Percentiles rank a stretch among this genome's conserved stretches.
These are phyloP conservation scores for Lepidium sativum DNA, from an alignment of 345 rosid species.

Conservation along the genomic window DNA sequence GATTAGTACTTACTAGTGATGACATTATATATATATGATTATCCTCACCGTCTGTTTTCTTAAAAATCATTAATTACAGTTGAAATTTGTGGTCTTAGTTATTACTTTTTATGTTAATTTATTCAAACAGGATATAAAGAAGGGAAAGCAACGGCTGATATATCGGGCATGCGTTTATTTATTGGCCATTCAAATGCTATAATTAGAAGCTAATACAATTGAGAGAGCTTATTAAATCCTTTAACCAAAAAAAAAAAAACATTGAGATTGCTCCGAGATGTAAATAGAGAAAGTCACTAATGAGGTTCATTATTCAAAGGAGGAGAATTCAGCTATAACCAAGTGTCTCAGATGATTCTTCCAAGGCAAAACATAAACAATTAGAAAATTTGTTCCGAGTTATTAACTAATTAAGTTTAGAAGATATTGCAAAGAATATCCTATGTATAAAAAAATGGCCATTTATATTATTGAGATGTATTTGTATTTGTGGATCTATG, in stretches of 20 bases:
- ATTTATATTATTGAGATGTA: neutral
- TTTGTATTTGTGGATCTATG: neutral
- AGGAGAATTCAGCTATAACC: constrained; percentile 16
- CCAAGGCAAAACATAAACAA: neutral
- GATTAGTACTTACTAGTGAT: constrained; percentile 10
- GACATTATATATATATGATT: constrained; percentile 16
- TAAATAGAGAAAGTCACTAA: constrained; percentile 32
- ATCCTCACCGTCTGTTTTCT: neutral
- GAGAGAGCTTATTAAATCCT: neutral
- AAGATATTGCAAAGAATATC: constrained; percentile 6
- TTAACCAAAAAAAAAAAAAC: too few species aligned
- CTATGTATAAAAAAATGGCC: neutral
- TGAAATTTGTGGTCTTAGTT: neutral
- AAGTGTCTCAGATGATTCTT: constrained; percentile 20
- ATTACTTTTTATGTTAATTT: neutral
- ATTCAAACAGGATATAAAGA: constrained; percentile 55
- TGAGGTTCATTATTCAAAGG: constrained; percentile 13
- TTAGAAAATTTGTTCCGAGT: neutral
- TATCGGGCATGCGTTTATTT: constrained; percentile 56
- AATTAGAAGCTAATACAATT: constrained; percentile 42
- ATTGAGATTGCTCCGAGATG: constrained; percentile 17
- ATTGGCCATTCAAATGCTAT: constrained; percentile 55
- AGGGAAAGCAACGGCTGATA: constrained; percentile 49
- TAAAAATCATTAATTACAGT: neutral
- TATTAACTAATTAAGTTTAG: neutral